Evolutionary conservation across 306 rosid genomes (phyloP), one percentile per base, ranked within the genome.

Genomic region (Cicer pinnatifidum): DNA sequence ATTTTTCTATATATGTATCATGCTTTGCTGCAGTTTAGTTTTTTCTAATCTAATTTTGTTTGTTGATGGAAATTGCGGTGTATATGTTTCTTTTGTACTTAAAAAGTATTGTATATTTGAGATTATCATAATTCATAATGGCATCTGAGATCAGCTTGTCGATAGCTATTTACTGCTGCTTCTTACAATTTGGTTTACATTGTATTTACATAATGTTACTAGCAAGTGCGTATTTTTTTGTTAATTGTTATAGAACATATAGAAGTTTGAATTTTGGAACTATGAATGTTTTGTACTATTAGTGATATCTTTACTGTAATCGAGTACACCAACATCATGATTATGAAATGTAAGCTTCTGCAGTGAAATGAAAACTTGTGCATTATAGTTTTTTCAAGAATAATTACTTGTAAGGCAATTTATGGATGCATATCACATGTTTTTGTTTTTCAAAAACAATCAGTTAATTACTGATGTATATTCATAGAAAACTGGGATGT

Each of bases 381-480:
- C 38, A 7, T 64, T 33, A 39, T 68, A 72, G 45, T 72, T 76
- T 60, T 76, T 81, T 71, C 53, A 52, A 56, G 56, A 45, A 39
- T 79, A 58, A 39, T 46, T 67, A 19, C 9, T 67, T 37, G 6
- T 45, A 50, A 13, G 16, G 15, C 52, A 2, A 47, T 58, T 46
- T 2, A n/a, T 12, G 8, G 72, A n/a, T 78, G 8, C 39, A 13
- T 28, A 43, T 66, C 66, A 37, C 37, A 35, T 56, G n/a, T 28
- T 28, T 13, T 59, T 6, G n/a, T 23, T 65, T 39, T 17, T 3
- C 17, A 13, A 6, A 43, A n/a, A 20, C 4, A 51, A 20, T 48
- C 38, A 43, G 6, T 57, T 19, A 19, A 68, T 58, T 9, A 17
- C 35, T 16, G 50, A 45, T 41, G n/a, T 59, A n/a, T 1, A n/a